These are phyloP conservation scores for Exophiala mesophila DNA, from an alignment of 2,329 filamentous ascomycete species.

Conservation along the genomic window DNA sequence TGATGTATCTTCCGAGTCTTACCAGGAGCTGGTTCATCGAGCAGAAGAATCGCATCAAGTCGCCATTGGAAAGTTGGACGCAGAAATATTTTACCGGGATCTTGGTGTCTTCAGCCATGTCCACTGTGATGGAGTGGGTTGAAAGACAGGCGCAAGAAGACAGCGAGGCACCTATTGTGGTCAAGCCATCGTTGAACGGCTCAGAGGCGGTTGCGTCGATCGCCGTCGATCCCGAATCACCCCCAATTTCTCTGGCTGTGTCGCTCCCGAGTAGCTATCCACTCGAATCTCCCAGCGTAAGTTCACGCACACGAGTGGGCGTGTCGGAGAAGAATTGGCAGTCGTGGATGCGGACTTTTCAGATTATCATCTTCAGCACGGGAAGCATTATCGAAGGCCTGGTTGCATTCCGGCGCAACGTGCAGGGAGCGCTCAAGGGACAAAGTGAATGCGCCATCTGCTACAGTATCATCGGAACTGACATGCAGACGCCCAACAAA, in stretches of 20 bases:
- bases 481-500: slow-evolving; percentile 89
- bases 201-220: slow-evolving; percentile 80
- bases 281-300: slow-evolving; percentile 69
- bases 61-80: slow-evolving; percentile 78
- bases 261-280: slow-evolving; percentile 77
- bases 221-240: slow-evolving; percentile 79
- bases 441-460: slow-evolving; percentile 96
- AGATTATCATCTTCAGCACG: slow-evolving; percentile 90
- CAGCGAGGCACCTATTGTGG: slow-evolving; percentile 49
- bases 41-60: slow-evolving; percentile 71
- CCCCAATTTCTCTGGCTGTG: slow-evolving; percentile 76
- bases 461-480: slow-evolving; percentile 85
- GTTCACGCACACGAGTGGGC: slow-evolving; percentile 74
- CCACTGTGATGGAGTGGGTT: slow-evolving; percentile 38
- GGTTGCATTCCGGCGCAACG: slow-evolving; percentile 77
- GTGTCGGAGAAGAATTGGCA: slow-evolving; percentile 91
- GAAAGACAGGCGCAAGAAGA: slow-evolving; percentile 41
- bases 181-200: slow-evolving; percentile 67
- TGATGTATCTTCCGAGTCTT: slow-evolving; percentile 71
- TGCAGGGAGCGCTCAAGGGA: slow-evolving; percentile 81
- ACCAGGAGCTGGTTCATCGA: slow-evolving; percentile 82
- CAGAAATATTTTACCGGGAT: slow-evolving; percentile 58
- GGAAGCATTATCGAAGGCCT: slow-evolving; percentile 84
- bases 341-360: slow-evolving; percentile 79
- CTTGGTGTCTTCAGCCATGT: slow-evolving; percentile 37